A percentile compares a stretch with the other conserved stretches of the same genome.
phyloP scores from a whole-genome alignment of 331 rosid species.

The Spiraea crenata region DNA sequence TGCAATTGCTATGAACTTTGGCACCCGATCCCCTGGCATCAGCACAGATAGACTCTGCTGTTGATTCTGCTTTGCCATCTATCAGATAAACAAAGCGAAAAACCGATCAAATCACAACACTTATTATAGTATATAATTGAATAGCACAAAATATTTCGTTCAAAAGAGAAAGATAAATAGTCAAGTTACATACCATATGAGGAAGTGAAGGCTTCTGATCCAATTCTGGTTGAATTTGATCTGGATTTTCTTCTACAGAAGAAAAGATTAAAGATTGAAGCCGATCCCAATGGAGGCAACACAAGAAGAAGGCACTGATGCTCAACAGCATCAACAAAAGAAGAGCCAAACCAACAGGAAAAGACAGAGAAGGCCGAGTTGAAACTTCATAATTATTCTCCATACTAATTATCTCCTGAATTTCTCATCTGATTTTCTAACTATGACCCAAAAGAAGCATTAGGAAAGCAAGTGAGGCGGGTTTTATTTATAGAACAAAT shows the following conservation, averaged over 20 bases:
- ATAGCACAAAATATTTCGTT: too few relatives aligned
- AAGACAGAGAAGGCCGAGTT: conserved; percentile 32
- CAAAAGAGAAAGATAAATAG: too few relatives aligned
- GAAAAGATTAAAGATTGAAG: conserved; percentile 37
- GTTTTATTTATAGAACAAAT: neutral
- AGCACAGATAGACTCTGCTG: conserved; percentile 48
- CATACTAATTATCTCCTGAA: conserved; percentile 2
- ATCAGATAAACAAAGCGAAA: neutral
- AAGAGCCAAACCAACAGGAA: conserved; percentile 64
- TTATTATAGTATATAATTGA: neutral
- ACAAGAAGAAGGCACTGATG: conserved; percentile 45
- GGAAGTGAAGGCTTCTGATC: conserved; percentile 39
- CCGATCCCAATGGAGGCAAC: conserved; percentile 58
- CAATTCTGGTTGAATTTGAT: conserved; percentile 4
- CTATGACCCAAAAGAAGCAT: neutral
- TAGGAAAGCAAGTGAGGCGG: neutral
- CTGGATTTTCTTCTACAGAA: conserved; percentile 3
- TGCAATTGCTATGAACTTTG: conserved; percentile 63
- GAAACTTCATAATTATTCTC: conserved; percentile 12
- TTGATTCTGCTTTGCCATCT: conserved; percentile 38
- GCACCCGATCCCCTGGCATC: conserved; percentile 83
- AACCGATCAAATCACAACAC: neutral
- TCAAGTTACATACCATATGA: conserved; percentile 23
- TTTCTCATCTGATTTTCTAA: neutral
- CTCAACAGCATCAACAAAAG: conserved; percentile 39